Evolutionary conservation across 1,284 basidiomycete genomes (phyloP).

Genomic region (Tausonia pullulans): DNA sequence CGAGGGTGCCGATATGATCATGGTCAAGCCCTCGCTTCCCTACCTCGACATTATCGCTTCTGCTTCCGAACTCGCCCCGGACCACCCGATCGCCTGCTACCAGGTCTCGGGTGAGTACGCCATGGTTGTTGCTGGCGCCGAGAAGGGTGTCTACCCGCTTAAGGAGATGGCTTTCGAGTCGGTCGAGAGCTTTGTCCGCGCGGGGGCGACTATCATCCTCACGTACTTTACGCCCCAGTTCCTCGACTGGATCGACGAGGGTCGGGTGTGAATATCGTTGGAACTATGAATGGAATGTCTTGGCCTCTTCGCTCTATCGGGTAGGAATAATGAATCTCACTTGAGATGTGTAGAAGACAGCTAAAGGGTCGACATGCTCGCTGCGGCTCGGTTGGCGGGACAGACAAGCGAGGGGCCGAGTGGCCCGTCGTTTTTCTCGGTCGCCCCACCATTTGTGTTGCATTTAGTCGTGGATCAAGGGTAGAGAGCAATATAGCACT

Average conservation of each 20-base stretch:
- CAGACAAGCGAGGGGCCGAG: too few relatives aligned
- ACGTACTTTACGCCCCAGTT: conserved; percentile 95
- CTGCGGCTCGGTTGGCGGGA: too few relatives aligned
- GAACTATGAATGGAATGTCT: not conserved
- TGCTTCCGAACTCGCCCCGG: conserved; percentile 65
- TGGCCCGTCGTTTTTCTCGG: too few relatives aligned
- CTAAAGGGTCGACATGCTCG: too few relatives aligned
- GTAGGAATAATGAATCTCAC: too few relatives aligned
- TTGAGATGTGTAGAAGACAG: too few relatives aligned
- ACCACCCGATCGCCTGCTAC: conserved; percentile 88
- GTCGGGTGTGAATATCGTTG: not conserved
- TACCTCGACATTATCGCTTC: conserved; percentile 95
- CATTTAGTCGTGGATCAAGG: too few relatives aligned
- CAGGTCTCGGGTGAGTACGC: conserved; percentile 96
- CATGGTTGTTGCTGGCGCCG: conserved; percentile 89
- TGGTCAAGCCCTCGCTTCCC: conserved; percentile 94
- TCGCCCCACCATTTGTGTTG: too few relatives aligned
- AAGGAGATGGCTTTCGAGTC: conserved; percentile 89
- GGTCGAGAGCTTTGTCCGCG: conserved; percentile 76
- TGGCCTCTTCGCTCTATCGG: not conserved
- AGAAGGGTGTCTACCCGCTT: conserved; percentile 84
- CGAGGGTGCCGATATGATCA: conserved; percentile 98
- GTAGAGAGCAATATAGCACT: too few relatives aligned
- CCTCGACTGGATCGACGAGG: conserved; percentile 68
- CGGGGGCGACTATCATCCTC: conserved; percentile 80